These are phyloP conservation scores for Apiospora marii DNA, from an alignment of 2,329 filamentous ascomycete species.

Conservation along the genomic window DNA sequence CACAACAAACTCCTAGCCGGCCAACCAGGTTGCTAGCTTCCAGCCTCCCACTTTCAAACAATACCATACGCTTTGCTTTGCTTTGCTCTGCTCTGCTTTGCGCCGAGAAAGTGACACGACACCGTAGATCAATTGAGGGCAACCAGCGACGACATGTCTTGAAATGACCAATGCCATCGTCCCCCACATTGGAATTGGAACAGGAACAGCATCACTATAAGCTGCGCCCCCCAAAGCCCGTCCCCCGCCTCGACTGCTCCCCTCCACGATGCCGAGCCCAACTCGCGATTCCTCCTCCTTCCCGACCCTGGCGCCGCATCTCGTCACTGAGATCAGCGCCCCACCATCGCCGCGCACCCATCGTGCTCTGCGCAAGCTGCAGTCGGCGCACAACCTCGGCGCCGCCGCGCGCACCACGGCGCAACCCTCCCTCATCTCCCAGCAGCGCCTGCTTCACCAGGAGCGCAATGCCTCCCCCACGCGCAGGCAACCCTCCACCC, in stretches of 20 bases:
- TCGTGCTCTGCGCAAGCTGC: conserved; percentile 74
- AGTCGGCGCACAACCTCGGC: conserved; percentile 77
- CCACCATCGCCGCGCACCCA: conserved; percentile 71
- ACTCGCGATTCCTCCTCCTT: conserved; percentile 35
- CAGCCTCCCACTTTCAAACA: conserved; percentile 7
- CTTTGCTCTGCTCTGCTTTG: not conserved
- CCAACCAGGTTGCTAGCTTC: conserved; percentile 20
- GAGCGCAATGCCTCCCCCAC: conserved; percentile 45
- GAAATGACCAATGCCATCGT: not conserved
- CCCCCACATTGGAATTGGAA: not conserved
- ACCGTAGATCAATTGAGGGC: not conserved
- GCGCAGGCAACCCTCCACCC: conserved; percentile 46
- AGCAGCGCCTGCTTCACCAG: conserved; percentile 59
- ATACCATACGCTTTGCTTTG: not conserved
- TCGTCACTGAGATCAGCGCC: conserved; percentile 56
- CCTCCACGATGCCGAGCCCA: conserved; percentile 40
- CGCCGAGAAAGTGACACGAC: conserved; percentile 6
- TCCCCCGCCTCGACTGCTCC: conserved; percentile 8
- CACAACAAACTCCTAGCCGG: not conserved
- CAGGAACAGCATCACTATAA: not conserved
- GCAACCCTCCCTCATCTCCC: conserved; percentile 67
- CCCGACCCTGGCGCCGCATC: conserved; percentile 39
- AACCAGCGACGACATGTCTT: conserved; percentile 15
- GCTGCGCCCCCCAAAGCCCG: not conserved
- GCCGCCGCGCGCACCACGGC: conserved; percentile 48